These are phyloP conservation scores for Camelina laxa DNA, from an alignment of 345 rosid species.

Conservation along the genomic window DNA sequence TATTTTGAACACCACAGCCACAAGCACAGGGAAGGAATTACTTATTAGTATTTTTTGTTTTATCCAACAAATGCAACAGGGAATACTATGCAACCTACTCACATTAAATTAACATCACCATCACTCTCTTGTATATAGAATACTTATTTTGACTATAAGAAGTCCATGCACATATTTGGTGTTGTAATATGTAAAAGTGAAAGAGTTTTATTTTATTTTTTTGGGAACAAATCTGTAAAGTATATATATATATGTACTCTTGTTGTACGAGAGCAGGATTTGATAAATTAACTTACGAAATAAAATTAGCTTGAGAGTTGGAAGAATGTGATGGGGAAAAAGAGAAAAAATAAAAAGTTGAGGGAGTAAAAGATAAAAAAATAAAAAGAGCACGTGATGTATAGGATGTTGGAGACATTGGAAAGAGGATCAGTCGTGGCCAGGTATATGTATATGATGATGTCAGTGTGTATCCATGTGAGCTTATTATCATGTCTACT, in stretches of 20 bases:
- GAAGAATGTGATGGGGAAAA: background rate
- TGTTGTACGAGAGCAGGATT: background rate
- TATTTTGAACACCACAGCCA: too few species aligned
- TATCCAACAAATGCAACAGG: slow-evolving; percentile 19
- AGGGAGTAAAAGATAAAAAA: background rate
- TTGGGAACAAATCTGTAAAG: background rate
- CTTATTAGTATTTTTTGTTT: too few species aligned
- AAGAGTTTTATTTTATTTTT: background rate
- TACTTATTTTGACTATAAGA: background rate
- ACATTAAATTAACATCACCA: slow-evolving; percentile 20
- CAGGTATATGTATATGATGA: slow-evolving; percentile 40
- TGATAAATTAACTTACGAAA: background rate
- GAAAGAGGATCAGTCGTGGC: slow-evolving; percentile 46
- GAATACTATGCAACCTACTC: slow-evolving; percentile 41
- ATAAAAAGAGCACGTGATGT: slow-evolving; percentile 40
- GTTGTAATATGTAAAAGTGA: background rate
- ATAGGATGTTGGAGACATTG: slow-evolving; percentile 46
- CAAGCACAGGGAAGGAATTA: too few species aligned
- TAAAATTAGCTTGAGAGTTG: background rate
- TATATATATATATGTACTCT: background rate
- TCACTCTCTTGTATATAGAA: slow-evolving; percentile 4
- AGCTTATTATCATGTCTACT: slow-evolving; percentile 41
- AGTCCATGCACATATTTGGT: background rate
- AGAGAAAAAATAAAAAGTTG: background rate
- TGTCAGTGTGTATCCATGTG: slow-evolving; percentile 47